A percentile compares a stretch with the other conserved stretches of the same genome.
phyloP scores from a whole-genome alignment of 805 yeast genomes.

The Metschnikowia peoriensis region DNA sequence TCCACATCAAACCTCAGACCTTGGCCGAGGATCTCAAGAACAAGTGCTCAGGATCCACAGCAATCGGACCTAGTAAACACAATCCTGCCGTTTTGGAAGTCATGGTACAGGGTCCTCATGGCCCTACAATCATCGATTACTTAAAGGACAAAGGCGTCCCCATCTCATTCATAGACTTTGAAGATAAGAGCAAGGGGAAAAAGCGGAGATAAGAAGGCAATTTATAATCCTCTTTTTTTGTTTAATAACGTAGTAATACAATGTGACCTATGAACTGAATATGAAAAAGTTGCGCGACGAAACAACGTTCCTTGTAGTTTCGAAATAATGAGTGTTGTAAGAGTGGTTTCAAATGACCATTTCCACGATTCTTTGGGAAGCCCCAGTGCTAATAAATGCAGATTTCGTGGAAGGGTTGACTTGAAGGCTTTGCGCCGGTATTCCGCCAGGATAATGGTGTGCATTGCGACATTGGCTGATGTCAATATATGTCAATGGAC shows the following conservation, averaged over 20 bases:
- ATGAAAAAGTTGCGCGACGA: neutral
- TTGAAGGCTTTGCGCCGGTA: slow-evolving; percentile 53
- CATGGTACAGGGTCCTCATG: slow-evolving; percentile 89
- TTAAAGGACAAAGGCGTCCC: slow-evolving; percentile 64
- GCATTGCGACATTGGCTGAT: slow-evolving; percentile 73
- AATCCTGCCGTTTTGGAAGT: slow-evolving; percentile 63
- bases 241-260: neutral
- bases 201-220: slow-evolving; percentile 33
- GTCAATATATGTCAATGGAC: slow-evolving; percentile 51
- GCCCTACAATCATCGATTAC: slow-evolving; percentile 55
- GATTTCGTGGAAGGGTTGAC: slow-evolving; percentile 51
- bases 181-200: slow-evolving; percentile 58
- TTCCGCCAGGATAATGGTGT: slow-evolving; percentile 58
- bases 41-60: slow-evolving; percentile 86
- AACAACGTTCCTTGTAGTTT: neutral
- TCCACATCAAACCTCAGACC: slow-evolving; percentile 58
- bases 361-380: slow-evolving; percentile 55
- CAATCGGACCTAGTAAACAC: slow-evolving; percentile 59
- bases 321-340: neutral
- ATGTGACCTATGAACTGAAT: slow-evolving; percentile 1
- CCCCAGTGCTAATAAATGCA: slow-evolving; percentile 56
- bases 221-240: neutral
- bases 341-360: slow-evolving; percentile 41
- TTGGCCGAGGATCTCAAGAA: slow-evolving; percentile 69
- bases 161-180: slow-evolving; percentile 59